A percentile compares a stretch with the other conserved stretches of the same genome.
These are phyloP conservation scores for Backusella parvicylindrica DNA, from an alignment of 192 early-diverging fungal species.

Conservation along the genomic window DNA sequence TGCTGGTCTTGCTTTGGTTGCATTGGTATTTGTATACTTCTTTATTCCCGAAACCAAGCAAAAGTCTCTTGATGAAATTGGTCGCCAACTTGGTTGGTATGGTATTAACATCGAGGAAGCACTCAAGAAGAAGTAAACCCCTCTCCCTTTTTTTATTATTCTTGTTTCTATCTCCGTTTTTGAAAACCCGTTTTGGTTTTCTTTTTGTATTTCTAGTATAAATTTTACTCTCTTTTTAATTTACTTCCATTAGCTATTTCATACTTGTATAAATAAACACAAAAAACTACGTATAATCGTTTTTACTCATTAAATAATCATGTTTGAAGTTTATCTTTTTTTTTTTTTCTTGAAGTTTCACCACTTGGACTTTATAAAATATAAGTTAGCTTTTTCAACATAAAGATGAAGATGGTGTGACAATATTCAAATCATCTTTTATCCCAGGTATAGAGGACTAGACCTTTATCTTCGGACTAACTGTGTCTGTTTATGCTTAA, in stretches of 20 bases:
- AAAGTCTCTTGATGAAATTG: slow-evolving; percentile 58
- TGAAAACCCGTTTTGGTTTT: background rate
- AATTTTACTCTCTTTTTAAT: background rate
- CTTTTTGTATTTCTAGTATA: background rate
- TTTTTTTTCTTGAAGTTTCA: background rate
- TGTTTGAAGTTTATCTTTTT: background rate
- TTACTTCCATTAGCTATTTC: background rate
- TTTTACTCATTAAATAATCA: background rate
- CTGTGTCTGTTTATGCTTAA: background rate
- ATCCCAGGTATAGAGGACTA: background rate
- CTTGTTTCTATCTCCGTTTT: background rate
- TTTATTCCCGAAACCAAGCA: slow-evolving; percentile 59
- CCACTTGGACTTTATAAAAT: background rate
- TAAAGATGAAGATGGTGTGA: background rate
- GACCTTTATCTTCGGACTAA: background rate
- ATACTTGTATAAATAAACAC: slow-evolving; percentile 4
- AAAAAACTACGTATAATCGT: background rate
- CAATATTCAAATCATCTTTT: background rate
- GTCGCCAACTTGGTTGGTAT: slow-evolving; percentile 34
- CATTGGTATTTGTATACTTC: slow-evolving; percentile 35
- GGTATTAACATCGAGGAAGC: slow-evolving; percentile 7
- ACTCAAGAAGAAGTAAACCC: background rate
- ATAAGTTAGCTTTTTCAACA: background rate
- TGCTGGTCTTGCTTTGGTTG: slow-evolving; percentile 38
- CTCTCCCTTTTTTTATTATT: background rate